Evolutionary conservation across 192 early-diverging fungal species (phyloP), one percentile per base, ranked within the genome.

Genomic region (Backusella australiensis): DNA sequence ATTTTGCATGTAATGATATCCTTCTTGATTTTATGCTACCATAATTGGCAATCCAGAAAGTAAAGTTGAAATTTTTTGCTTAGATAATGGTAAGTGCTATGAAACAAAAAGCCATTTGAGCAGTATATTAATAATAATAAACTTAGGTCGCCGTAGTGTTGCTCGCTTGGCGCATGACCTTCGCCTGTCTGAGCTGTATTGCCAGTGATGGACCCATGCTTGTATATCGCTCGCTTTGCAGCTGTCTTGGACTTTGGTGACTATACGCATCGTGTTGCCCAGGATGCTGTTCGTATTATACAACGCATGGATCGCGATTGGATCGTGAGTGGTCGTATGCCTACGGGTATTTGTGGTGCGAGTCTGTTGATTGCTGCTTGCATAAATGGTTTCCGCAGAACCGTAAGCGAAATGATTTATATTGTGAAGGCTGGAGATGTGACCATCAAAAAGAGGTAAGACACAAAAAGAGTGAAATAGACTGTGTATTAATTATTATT

Each of bases 231-330:
- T 29, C 90, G 96, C 34, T 99, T 97, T 86, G 96, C 97, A 6
- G 86, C 88, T 21, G 85, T 88, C 80, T 82, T 97, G 14, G 96
- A 98, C 73, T 97, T 99, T 89, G 97, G 94, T 36, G 93, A 96
- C 65, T 89, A 94, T 79, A 94, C 89, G 38, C 86, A 89, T 56
- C 82, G 87, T 36, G 96, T 98, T 6, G 89, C 89, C 23, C 76
- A 86, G 39, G 95, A 97, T 74, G 96, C 97, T 1, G 82, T 91
- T 12, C 91, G 94, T 0, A 80, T 99, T 38, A 94, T 94, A 0
- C 88, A 91, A 71, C 85, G 97, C 36, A 96, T 99, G 95, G 92
- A 95, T 71, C 89, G 96, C 26, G 96, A 98, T 86, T 99, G 96
- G 96, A 94, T 99, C 72, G 83, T 89, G 74, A 91, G 88, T 0